A percentile compares a stretch with the other conserved stretches of the same genome.
phyloP scores from a whole-genome alignment of 257 asterid species.

The Cynanchum wilfordii region DNA sequence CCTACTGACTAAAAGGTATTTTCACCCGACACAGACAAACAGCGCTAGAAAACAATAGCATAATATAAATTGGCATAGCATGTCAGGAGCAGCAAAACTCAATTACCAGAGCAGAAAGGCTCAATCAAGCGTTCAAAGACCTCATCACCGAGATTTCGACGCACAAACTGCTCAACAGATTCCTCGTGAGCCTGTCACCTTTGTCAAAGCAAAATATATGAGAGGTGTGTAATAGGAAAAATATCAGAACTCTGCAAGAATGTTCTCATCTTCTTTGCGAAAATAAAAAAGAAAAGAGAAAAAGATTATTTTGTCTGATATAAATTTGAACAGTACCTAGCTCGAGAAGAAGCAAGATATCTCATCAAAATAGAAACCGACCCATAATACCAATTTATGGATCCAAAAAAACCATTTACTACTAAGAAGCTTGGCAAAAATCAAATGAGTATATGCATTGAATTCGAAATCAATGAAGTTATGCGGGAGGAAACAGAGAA shows the following conservation, averaged over 20 bases:
- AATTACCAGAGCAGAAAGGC: slow-evolving; percentile 93
- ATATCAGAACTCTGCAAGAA: neutral
- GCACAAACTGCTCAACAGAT: slow-evolving; percentile 91
- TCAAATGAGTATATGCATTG: neutral
- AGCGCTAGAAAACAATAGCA: neutral
- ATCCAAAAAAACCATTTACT: neutral
- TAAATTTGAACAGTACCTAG: neutral
- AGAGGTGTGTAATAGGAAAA: slow-evolving; percentile 6
- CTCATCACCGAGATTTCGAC: slow-evolving; percentile 89
- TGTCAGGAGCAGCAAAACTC: neutral
- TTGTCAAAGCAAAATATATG: slow-evolving; percentile 36
- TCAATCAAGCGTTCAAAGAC: slow-evolving; percentile 96
- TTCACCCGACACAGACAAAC: neutral
- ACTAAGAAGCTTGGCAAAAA: neutral
- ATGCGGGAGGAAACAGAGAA: neutral
- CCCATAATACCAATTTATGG: neutral
- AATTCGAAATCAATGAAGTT: neutral
- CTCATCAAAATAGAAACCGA: neutral
- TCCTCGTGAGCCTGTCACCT: slow-evolving; percentile 91
- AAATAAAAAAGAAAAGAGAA: neutral
- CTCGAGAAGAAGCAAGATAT: neutral
- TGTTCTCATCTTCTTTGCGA: neutral
- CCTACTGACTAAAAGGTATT: neutral
- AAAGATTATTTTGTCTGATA: neutral
- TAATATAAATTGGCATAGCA: neutral